A percentile compares a stretch with the other conserved stretches of the same genome.
Conservation (phyloP, 257 asterid species). For the Scutellaria baicalensis region DNA sequence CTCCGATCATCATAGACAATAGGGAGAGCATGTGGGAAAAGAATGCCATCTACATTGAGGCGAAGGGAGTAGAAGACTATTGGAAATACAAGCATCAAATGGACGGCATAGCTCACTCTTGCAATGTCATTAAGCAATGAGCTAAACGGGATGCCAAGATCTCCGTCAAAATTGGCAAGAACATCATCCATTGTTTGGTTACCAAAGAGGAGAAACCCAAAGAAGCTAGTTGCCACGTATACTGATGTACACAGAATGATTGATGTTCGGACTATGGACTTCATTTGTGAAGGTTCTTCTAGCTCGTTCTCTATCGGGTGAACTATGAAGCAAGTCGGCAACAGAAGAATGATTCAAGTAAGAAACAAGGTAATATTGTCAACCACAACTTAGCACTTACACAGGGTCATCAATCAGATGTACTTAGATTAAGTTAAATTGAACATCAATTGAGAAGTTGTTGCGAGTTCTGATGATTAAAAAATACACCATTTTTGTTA, state of each 20-base stretch:
- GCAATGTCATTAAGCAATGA: conserved; percentile 64
- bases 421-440: no score
- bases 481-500: neutral
- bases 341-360: neutral
- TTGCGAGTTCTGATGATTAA: no score
- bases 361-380: neutral
- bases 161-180: conserved; percentile 81
- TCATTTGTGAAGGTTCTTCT: conserved; percentile 64
- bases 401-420: neutral
- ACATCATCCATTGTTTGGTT: conserved; percentile 73
- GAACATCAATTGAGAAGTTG: no score
- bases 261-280: conserved; percentile 64
- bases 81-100: conserved; percentile 85
- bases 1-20: conserved; percentile 56
- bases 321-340: conserved; percentile 30
- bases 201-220: conserved; percentile 77
- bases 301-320: conserved; percentile 87
- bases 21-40: conserved; percentile 64
- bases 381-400: neutral
- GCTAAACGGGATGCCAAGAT: conserved; percentile 67
- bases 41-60: conserved; percentile 66
- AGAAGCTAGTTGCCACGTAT: conserved; percentile 70
- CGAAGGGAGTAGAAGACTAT: conserved; percentile 82
- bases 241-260: conserved; percentile 59
- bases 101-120: conserved; percentile 76